Conservation (phyloP, 208 protist species). For the Acanthamoeba castellanii region DNA sequence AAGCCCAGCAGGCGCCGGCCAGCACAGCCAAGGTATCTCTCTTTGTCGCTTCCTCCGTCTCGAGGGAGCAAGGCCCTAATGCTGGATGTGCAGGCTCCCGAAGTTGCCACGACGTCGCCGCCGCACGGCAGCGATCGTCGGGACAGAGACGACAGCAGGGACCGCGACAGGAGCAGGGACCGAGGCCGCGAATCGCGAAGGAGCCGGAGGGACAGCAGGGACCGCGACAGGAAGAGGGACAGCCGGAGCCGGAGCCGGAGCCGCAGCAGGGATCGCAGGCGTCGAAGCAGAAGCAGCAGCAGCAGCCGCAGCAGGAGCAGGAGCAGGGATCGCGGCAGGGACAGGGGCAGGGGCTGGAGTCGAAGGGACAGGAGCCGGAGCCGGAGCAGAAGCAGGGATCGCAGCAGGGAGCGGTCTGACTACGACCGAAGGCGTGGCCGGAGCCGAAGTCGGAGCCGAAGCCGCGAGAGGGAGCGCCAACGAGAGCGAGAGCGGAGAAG, state of each 20-base stretch:
- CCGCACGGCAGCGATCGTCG: not conserved
- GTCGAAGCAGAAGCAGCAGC: not conserved
- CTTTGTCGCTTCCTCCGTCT: no score
- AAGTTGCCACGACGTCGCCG: not conserved
- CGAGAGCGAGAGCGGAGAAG: not conserved
- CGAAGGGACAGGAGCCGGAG: not conserved
- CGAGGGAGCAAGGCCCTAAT: no score
- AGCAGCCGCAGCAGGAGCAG: not conserved
- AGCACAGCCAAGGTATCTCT: not conserved
- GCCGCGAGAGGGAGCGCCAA: not conserved
- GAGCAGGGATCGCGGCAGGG: not conserved
- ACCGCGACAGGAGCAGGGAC: not conserved
- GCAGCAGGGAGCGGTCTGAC: not conserved
- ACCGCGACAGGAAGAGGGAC: not conserved
- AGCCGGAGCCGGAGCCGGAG: not conserved
- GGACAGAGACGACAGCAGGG: not conserved
- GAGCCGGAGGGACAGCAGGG: not conserved
- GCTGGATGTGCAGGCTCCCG: not conserved
- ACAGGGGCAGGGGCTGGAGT: not conserved
- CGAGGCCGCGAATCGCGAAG: not conserved
- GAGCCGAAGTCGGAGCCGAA: constrained; percentile 9
- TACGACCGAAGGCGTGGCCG: constrained; percentile 8
- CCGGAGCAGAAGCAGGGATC: not conserved
- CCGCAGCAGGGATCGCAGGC: not conserved
- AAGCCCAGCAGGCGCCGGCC: not conserved